Percentiles rank a stretch among this genome's conserved stretches.
phyloP scores from a whole-genome alignment of 2,329 filamentous ascomycete species.

The Hymenoscyphus fraxineus region DNA sequence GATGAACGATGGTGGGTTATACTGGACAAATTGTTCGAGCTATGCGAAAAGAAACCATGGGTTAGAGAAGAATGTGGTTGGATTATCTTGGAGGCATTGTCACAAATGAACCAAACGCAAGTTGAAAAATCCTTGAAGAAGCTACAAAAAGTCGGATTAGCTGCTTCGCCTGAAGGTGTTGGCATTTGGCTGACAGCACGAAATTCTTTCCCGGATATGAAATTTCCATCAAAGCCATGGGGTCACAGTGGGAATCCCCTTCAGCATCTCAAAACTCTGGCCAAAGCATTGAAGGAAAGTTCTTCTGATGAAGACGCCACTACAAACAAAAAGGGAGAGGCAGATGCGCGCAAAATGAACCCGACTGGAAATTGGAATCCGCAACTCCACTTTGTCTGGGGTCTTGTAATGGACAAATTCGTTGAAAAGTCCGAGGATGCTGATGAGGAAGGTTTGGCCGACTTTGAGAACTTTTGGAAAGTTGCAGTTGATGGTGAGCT shows the following conservation, averaged over 20 bases:
- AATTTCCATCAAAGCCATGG: slow-evolving; percentile 70
- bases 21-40: slow-evolving; percentile 67
- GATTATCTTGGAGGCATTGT: slow-evolving; percentile 70
- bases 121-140: slow-evolving; percentile 60
- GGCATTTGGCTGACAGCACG: slow-evolving; percentile 78
- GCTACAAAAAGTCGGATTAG: slow-evolving; percentile 61
- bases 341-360: slow-evolving; percentile 38
- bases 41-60: slow-evolving; percentile 83
- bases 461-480: slow-evolving; percentile 78
- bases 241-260: slow-evolving; percentile 64
- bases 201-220: slow-evolving; percentile 59
- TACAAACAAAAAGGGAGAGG: slow-evolving; percentile 48
- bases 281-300: slow-evolving; percentile 76
- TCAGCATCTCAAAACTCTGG: slow-evolving; percentile 64
- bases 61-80: slow-evolving; percentile 82
- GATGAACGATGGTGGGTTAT: slow-evolving; percentile 62
- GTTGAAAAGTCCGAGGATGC: slow-evolving; percentile 34
- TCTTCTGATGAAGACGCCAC: slow-evolving; percentile 61
- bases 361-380: slow-evolving; percentile 71
- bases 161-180: slow-evolving; percentile 81
- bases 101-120: slow-evolving; percentile 53
- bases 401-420: slow-evolving; percentile 63
- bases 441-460: slow-evolving; percentile 30
- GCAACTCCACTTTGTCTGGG: slow-evolving; percentile 85
- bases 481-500: slow-evolving; percentile 78